phyloP scores from a whole-genome alignment of 768 basidiomycete species.

The Suillus plorans region DNA sequence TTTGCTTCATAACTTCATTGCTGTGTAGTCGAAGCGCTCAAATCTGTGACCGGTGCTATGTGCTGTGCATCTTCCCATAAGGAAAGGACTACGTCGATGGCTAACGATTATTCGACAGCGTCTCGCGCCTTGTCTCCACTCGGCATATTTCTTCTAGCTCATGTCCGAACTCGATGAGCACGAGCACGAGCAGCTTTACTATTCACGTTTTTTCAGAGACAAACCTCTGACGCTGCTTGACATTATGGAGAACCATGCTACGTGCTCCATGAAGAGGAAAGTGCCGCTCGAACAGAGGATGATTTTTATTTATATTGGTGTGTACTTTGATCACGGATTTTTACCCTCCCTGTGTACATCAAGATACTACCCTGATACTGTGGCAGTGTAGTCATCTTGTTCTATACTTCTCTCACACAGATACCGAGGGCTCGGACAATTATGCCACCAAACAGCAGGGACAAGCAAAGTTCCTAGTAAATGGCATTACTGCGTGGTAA shows the following conservation, averaged over 20 bases:
- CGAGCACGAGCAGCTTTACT: too few species aligned
- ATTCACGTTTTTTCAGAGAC: too few species aligned
- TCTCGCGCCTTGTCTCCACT: too few species aligned
- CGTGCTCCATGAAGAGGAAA: neutral
- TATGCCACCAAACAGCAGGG: neutral
- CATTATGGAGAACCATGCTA: neutral
- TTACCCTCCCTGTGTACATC: neutral
- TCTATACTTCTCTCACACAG: neutral
- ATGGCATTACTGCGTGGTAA: neutral
- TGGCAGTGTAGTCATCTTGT: neutral
- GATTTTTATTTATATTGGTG: neutral
- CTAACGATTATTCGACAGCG: too few species aligned
- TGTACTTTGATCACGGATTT: neutral
- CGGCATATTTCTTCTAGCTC: too few species aligned
- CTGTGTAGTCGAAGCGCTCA: too few species aligned
- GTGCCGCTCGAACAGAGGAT: neutral
- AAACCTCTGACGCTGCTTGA: too few species aligned
- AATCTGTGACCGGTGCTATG: too few species aligned
- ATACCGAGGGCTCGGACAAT: neutral
- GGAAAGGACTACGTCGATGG: too few species aligned
- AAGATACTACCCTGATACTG: neutral
- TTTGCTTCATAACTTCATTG: too few species aligned
- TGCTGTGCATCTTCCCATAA: too few species aligned
- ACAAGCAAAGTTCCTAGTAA: neutral
- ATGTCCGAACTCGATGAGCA: too few species aligned